A percentile compares a stretch with the other conserved stretches of the same genome.
phyloP scores from a whole-genome alignment of 2,329 filamentous ascomycete species.

The Fusarium tricinctum region DNA sequence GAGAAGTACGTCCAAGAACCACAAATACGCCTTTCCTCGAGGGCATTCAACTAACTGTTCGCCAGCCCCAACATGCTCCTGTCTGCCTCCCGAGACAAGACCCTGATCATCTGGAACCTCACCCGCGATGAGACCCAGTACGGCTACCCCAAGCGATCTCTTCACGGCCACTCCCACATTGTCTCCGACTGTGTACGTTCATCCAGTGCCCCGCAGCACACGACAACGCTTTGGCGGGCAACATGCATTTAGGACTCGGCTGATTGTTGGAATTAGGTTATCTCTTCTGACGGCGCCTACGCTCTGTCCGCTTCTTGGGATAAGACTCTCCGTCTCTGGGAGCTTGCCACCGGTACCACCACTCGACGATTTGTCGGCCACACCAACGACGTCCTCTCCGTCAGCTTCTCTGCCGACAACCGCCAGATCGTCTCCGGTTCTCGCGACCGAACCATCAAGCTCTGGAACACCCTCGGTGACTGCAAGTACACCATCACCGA shows the following conservation, averaged over 20 bases:
- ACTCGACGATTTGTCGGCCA: conserved; percentile 99
- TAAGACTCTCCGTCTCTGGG: conserved; percentile 99
- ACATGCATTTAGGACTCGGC: conserved; percentile 34
- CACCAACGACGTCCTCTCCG: conserved; percentile 99
- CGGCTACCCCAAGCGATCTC: conserved; percentile 98
- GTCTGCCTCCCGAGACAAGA: conserved; percentile 97
- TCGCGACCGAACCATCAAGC: conserved; percentile 98
- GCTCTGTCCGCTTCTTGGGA: conserved; percentile 99
- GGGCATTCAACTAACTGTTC: conserved; percentile 31
- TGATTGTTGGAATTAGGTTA: conserved; percentile 74
- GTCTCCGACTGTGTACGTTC: conserved; percentile 98
- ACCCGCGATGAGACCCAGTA: conserved; percentile 98
- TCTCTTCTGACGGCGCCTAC: conserved; percentile 99
- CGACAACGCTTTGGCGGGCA: conserved; percentile 22
- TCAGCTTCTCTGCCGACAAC: conserved; percentile 99
- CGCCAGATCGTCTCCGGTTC: conserved; percentile 99
- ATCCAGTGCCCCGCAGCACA: conserved; percentile 34
- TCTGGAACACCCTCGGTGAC: conserved; percentile 99
- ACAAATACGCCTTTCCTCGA: conserved; percentile 18
- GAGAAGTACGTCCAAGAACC: conserved; percentile 81
- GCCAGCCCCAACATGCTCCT: conserved; percentile 98
- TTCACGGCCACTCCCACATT: conserved; percentile 99
- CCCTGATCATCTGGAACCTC: conserved; percentile 99
- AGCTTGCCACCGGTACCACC: conserved; percentile 96
- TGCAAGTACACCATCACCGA: conserved; percentile 99